Evolutionary conservation across 495 filamentous ascomycete species (phyloP).

Genomic region (Sabuloglossum arenarium): DNA sequence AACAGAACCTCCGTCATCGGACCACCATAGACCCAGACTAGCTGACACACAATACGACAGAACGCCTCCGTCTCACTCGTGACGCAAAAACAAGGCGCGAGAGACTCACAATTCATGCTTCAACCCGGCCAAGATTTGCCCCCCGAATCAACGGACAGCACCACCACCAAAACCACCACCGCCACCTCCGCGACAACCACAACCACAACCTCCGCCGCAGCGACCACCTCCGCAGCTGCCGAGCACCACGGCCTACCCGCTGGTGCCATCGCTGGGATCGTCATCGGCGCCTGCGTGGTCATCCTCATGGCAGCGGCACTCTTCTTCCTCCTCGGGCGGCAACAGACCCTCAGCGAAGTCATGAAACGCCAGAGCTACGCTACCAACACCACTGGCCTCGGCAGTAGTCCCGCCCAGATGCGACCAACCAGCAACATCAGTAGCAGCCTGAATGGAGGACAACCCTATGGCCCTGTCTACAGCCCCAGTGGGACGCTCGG

Average conservation of each 20-base stretch:
- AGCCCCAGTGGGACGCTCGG: not conserved
- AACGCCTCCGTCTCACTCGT: slow-evolving; percentile 14
- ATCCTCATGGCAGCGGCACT: slow-evolving; percentile 17
- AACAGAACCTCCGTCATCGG: no score
- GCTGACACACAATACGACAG: not conserved
- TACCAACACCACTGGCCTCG: not conserved
- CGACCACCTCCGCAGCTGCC: not conserved
- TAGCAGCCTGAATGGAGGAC: not conserved
- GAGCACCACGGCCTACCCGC: slow-evolving; percentile 10
- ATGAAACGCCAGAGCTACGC: not conserved
- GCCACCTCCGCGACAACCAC: slow-evolving; percentile 3
- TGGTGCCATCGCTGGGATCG: slow-evolving; percentile 26
- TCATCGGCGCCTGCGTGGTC: slow-evolving; percentile 19
- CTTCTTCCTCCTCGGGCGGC: slow-evolving; percentile 20
- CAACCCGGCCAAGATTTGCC: slow-evolving; percentile 21
- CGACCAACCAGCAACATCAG: no score
- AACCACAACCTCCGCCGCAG: not conserved
- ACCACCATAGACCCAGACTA: not conserved
- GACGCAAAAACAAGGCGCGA: slow-evolving; percentile 13
- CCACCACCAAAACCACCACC: slow-evolving; percentile 1
- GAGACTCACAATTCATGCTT: slow-evolving; percentile 16
- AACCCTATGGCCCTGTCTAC: not conserved
- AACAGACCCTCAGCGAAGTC: slow-evolving; percentile 2
- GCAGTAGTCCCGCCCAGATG: not conserved
- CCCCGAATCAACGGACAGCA: slow-evolving; percentile 10